Base-by-base conservation (phyloP, 176 grass and related monocot genomes). In the Areca catechu region DNA sequence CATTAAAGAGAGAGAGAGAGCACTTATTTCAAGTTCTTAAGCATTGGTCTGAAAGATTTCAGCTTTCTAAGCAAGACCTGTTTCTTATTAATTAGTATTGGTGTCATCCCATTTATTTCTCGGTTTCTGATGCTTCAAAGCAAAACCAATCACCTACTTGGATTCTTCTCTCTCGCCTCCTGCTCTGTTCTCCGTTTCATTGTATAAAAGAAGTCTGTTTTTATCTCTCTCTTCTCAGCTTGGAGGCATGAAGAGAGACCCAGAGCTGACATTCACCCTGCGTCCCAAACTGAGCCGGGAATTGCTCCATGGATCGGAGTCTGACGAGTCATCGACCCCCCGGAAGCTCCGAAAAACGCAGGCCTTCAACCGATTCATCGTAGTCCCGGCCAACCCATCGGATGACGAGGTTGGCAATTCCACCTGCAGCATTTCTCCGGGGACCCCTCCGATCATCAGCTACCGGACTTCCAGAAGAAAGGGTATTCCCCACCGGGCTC, bases 401-500 rank as follows among this genome's bases (percentile, higher is more conserved):
- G 49, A 18, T 22, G 30, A 22, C 5, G 7, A 3, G 34, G 9
- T 9, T 9, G 34, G 7, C 34, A 37, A 37, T 37, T 7, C 34
- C 7, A 71, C 5, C 52, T 17, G 61, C 15, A 49, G 61, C 51
- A 68, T 83, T 52, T 83, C 68, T 20, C 74, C 80, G 19, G 74
- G 61, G 25, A 77, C 79, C 0, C 79, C 79, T 66, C 79, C 79
- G n/a, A 82, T 65, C 19, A 24, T 71, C 15, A 82, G 47, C 62
- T 76, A 49, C 55, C 79, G 79, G 34, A 75, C 74, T 6, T 82
- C 79, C 7, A 54, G 79, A 37, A 28, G 79, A 1, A 82, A 82
- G 72, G 72, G 79, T 56, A 56, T 67, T 53, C 79, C 79, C 52
- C 79, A 76, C 49, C 50, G 79, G 22, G 66, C 79, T 29, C 79